Base-by-base conservation (phyloP, 805 yeast species). In the Cyberlindnera euphorbiiphila region DNA sequence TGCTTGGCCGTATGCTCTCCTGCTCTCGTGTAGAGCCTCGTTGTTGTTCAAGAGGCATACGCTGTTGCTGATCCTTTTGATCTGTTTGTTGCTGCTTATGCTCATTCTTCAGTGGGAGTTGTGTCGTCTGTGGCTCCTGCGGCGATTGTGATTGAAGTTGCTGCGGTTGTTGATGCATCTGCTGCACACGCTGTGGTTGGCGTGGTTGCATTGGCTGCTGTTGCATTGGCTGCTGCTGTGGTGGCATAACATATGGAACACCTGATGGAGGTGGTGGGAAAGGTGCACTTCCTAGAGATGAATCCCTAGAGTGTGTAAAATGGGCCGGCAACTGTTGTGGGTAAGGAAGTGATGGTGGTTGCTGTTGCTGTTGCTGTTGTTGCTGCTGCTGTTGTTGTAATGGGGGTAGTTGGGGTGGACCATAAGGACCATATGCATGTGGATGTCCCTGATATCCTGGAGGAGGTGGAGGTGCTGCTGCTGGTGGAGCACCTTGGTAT, bases 241-340 rank as follows among this genome's bases (percentile, higher is more conserved):
- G 31, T n/a, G 16, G 45, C 26, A 24, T 21, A 16, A 31, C 37
- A 28, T 28, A 37, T 25, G 38, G 38, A 5, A 25, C 36, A n/a
- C 33, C 15, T 31, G 41, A 41, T 25, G 45, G 44, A n/a, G 44
- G 45, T 25, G 45, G 44, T 14, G 44, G 39, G 37, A 34, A 42
- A 10, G 34, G 41, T 2, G 39, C 29, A 30, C 46, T 39, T 20
- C 43, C 49, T 17, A 37, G 29, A 4, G 49, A 45, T 10, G 45
- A 37, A 11, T 32, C 39, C 29, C 46, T 39, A 9, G 52, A 43
- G 20, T 41, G 48, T 15, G 46, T 21, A 15, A 17, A 40, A 13
- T 33, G 40, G 6, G 26, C 31, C 19, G 43, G 36, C 13, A 41
- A 16, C 11, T 28, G 37, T 27, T 39, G 45, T 27, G 43, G 46